Evolutionary conservation across 257 asterid genomes (phyloP), one percentile per base, ranked within the genome.

Genomic region (Petrea volubilis): DNA sequence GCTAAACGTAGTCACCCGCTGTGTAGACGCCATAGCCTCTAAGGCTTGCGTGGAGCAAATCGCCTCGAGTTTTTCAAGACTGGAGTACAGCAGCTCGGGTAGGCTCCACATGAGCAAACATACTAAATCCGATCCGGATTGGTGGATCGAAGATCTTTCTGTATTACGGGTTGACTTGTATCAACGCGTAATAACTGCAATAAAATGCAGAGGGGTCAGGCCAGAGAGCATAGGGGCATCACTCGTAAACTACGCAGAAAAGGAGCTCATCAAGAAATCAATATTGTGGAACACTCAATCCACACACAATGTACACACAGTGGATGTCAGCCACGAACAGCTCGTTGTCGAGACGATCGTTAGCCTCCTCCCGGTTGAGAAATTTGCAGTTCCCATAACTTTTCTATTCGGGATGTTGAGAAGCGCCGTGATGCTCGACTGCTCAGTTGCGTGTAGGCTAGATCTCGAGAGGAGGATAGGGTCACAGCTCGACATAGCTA

Each of bases 131-230:
- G 97, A 89, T 25, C 88, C 86, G 47, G 97, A 92, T 73, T 94
- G 99, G 99, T 94, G 99, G 99, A 90, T 95, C 7, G 96, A 92
- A 70, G 98, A 92, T 68, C 85, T 95, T 0, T 92, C 97, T 1
- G 84, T 79, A 25, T 98, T 95, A 41, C 88, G 92, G 0, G 67
- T 84, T 4, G 99, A 87, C 56, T 51, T 92, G 78, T 95, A 90
- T 13, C 85, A 90, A 52, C 85, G 89, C 58, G 96, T 91, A 27
- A 86, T 94, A 60, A 69, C 96, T 1, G 96, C 98, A 6, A 88
- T 94, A 82, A 94, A 92, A 77, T 91, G 95, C 20, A 84, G 97
- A 23, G 99, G 99, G 8, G 98, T 94, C 15, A 71, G 99, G 78
- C 96, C 99, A 2, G 99, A 94, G 44, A 94, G 98, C 58, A 84